Evolutionary conservation across 202 grass and related monocot genomes (phyloP), one percentile per base, ranked within the genome.

Genomic region (Zoysia matrella): DNA sequence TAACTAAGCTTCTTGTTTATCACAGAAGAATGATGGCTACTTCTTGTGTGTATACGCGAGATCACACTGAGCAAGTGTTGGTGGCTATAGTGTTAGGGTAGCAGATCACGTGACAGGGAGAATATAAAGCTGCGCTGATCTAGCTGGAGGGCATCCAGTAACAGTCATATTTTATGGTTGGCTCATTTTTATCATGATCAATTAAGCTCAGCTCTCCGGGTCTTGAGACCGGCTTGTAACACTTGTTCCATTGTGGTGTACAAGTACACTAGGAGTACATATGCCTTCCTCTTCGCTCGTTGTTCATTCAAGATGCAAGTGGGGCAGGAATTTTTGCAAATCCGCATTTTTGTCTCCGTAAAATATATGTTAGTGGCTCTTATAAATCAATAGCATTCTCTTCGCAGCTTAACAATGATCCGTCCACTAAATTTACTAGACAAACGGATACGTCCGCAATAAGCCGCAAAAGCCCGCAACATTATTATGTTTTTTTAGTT

Each of bases 71-170:
- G 65, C 51, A 63, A 73, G 73, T 83, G 69, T 60, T 22, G 79
- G 55, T 15, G 11, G 42, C 14, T 65, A 46, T 62, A 84, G 50
- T 65, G 40, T 60, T 52, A 10, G 4, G 46, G 4, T 13, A 67
- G 73, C 63, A 73, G 67, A 42, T 50, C 42, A 18, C 46, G 71
- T 52, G 56, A 6, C 22, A 65, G 48, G 11, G 68, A 67, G 67
- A 61, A 67, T 83, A 75, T 65, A 57, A 55, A 42, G 70, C 80
- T 83, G 63, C 76, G 15, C 83, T 67, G 52, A 61, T 74, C 69
- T 62, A 65, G 57, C 30, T 41, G 40, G 42, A 77, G 65, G 57
- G 76, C 62, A 74, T 50, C 71, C 40, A 15, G 71, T 30, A 30
- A 30, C 22, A 30, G 14, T 67, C 65, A 56, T 82, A 60, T 86